Evolutionary conservation across 208 protist genomes (phyloP).

Genomic region (Cochliopodium minus): DNA sequence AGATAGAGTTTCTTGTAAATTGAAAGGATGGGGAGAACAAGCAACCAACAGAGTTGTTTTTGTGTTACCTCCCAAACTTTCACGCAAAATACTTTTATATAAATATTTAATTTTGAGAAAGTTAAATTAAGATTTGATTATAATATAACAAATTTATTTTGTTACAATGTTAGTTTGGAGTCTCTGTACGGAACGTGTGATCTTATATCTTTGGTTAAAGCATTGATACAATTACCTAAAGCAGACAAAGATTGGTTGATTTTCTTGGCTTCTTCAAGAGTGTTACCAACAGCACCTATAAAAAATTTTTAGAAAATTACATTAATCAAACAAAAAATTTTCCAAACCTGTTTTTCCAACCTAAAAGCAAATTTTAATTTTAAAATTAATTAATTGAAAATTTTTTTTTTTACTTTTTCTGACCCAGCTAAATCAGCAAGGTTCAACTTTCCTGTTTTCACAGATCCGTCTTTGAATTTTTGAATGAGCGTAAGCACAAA

Average conservation of each 20-base stretch:
- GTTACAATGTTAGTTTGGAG: background rate
- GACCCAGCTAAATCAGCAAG: conserved; percentile 75
- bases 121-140: no score
- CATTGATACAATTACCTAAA: conserved; percentile 56
- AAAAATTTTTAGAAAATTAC: no score
- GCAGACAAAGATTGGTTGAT: conserved; percentile 68
- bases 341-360: no score
- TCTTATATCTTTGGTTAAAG: no score
- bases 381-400: no score
- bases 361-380: no score
- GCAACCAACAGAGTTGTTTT: conserved; percentile 59
- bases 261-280: conserved; percentile 65
- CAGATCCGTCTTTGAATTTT: conserved; percentile 2
- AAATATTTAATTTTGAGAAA: no score
- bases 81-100: background rate
- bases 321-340: no score
- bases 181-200: background rate
- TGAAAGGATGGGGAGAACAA: conserved; percentile 41
- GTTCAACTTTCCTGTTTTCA: conserved; percentile 61
- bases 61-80: conserved; percentile 52
- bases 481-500: conserved; percentile 17
- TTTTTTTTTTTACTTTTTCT: no score
- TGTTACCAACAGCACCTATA: conserved; percentile 48
- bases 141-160: no score
- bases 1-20: conserved; percentile 58